Conservation (phyloP, 2,329 filamentous ascomycete genomes). For the Sarocladium brachiariae region DNA sequence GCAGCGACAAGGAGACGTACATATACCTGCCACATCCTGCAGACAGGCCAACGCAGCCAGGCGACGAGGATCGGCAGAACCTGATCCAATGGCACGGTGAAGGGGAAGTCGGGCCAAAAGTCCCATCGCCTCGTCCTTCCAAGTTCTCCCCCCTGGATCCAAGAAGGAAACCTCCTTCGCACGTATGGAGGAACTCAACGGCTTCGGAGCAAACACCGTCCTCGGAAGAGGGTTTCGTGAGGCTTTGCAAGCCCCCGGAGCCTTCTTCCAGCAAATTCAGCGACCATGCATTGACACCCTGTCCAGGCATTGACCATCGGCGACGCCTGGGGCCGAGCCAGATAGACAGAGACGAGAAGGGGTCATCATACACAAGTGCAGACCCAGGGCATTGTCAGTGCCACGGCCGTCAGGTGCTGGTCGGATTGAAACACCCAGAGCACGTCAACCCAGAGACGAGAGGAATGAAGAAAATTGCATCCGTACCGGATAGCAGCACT, state of each 20-base stretch:
- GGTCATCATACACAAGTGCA: no score
- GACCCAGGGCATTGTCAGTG: no score
- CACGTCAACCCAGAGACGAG: neutral
- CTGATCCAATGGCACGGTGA: neutral
- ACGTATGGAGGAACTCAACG: neutral
- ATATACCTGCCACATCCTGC: neutral
- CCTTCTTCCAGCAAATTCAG: no score
- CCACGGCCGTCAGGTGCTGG: neutral
- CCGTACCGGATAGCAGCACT: neutral
- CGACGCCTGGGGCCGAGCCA: no score
- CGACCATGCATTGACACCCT: no score
- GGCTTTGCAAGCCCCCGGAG: no score
- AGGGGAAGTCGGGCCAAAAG: neutral
- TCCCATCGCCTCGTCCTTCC: neutral
- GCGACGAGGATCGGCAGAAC: constrained; percentile 1
- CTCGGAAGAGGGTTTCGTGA: no score
- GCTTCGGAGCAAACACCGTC: no score
- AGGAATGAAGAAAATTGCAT: neutral
- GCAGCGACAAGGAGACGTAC: neutral
- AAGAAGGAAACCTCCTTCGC: neutral
- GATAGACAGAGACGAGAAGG: no score
- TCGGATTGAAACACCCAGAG: neutral
- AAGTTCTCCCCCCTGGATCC: neutral
- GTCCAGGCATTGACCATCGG: no score
- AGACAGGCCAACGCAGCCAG: neutral